Conservation (phyloP, 192 early-diverging fungal species). For the Coemansia sp. region DNA sequence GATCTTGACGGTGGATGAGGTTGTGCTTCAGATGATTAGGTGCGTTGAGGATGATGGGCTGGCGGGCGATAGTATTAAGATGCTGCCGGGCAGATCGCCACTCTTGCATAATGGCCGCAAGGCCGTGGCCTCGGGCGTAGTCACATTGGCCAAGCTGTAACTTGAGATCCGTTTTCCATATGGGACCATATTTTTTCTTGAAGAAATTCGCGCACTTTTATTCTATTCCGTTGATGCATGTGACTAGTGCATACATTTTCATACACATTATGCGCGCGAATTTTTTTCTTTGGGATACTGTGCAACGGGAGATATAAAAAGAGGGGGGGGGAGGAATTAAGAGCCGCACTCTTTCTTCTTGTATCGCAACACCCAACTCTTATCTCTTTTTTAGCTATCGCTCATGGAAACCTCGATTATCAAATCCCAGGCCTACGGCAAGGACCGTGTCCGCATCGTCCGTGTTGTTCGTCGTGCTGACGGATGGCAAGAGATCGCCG, state of each 20-base stretch:
- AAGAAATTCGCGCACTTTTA: not conserved
- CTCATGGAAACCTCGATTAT: slow-evolving; percentile 51
- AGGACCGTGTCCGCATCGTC: slow-evolving; percentile 70
- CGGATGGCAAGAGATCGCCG: slow-evolving; percentile 64
- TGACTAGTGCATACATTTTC: not conserved
- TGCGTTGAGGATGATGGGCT: slow-evolving; percentile 60
- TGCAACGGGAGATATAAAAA: not conserved
- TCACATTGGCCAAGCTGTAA: slow-evolving; percentile 32
- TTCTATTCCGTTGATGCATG: not conserved
- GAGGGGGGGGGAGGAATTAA: not conserved
- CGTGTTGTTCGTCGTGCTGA: slow-evolving; percentile 63
- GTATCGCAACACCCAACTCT: not conserved
- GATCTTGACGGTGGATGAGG: slow-evolving; percentile 47
- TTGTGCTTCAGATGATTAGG: slow-evolving; percentile 58
- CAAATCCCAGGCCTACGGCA: slow-evolving; percentile 68
- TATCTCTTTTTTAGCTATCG: not conserved
- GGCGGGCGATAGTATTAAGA: slow-evolving; percentile 53
- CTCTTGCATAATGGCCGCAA: slow-evolving; percentile 46
- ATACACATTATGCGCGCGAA: not conserved
- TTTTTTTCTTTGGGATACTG: not conserved
- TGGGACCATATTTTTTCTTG: not conserved
- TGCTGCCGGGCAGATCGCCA: slow-evolving; percentile 31
- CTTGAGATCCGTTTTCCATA: not conserved
- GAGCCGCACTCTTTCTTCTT: not conserved
- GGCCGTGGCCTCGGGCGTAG: slow-evolving; percentile 28